Conservation (phyloP, 169 alveolate species). For the Cryptosporidium felis region DNA sequence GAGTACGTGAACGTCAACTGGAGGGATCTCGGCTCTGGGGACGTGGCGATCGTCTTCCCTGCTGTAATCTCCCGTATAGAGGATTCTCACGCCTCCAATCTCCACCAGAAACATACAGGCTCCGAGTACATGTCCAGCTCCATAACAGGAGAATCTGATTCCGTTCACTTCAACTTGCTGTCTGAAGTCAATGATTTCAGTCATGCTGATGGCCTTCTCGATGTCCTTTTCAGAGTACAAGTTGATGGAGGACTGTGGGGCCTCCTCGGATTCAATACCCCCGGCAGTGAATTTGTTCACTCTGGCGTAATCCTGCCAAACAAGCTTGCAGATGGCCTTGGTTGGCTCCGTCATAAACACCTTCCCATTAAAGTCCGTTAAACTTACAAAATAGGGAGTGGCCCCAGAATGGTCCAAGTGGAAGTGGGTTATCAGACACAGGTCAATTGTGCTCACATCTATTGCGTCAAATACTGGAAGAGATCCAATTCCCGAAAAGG, state of each 20-base stretch:
- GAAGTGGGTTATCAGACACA: slow-evolving; percentile 95
- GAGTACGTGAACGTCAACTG: slow-evolving; percentile 93
- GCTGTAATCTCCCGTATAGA: slow-evolving; percentile 99
- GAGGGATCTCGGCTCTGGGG: slow-evolving; percentile 95
- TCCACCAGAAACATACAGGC: slow-evolving; percentile 99
- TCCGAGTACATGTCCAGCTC: slow-evolving; percentile 99
- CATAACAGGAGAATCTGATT: slow-evolving; percentile 91
- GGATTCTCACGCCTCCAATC: slow-evolving; percentile 94
- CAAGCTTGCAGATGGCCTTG: slow-evolving; percentile 91
- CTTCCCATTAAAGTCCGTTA: slow-evolving; percentile 92
- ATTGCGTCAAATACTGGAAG: slow-evolving; percentile 96
- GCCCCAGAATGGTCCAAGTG: slow-evolving; percentile 99
- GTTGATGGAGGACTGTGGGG: slow-evolving; percentile 73
- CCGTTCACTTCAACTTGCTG: slow-evolving; percentile 91
- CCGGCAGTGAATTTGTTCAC: slow-evolving; percentile 76
- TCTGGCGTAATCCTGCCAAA: slow-evolving; percentile 93
- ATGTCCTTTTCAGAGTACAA: slow-evolving; percentile 92
- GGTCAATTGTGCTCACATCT: slow-evolving; percentile 92
- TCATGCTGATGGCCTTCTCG: slow-evolving; percentile 86
- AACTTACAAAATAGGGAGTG: slow-evolving; percentile 92
- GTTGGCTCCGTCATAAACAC: slow-evolving; percentile 96
- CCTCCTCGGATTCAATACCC: slow-evolving; percentile 49
- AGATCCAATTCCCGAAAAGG: slow-evolving; percentile 95
- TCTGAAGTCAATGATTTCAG: slow-evolving; percentile 91
- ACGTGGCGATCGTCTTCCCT: slow-evolving; percentile 95